Conservation (phyloP, 164 flowering plant genomes). For the Taxillus chinensis region DNA sequence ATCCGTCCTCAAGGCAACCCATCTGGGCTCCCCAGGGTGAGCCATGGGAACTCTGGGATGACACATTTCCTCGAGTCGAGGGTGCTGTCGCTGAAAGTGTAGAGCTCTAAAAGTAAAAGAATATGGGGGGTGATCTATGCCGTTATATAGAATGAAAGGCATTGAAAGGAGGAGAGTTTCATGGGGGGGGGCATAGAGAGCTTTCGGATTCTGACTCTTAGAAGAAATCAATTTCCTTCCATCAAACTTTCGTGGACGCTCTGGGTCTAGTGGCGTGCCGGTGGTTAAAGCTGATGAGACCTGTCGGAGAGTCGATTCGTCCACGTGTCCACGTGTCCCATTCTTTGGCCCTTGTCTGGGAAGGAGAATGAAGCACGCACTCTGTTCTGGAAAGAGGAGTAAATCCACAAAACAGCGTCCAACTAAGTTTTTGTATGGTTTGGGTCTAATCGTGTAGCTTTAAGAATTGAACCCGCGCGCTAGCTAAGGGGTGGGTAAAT, state of each 20-base stretch:
- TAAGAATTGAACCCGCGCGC: too few relatives aligned
- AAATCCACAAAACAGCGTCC: too few relatives aligned
- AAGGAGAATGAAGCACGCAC: too few relatives aligned
- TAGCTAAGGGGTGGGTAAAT: too few relatives aligned
- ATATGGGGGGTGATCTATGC: background rate
- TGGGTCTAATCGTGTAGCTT: too few relatives aligned
- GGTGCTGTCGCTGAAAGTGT: too few relatives aligned
- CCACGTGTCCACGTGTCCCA: background rate
- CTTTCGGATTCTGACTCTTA: slow-evolving; percentile 4
- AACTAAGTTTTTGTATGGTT: too few relatives aligned
- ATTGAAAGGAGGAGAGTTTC: background rate
- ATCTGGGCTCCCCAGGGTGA: background rate
- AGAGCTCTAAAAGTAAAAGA: background rate
- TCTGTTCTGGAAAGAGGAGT: too few relatives aligned
- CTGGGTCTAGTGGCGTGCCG: background rate
- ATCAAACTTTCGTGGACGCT: background rate
- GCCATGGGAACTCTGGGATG: slow-evolving; percentile 4
- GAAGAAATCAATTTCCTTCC: slow-evolving; percentile 4
- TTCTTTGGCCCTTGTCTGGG: background rate
- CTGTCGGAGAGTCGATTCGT: background rate
- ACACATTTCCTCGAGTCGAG: slow-evolving; percentile 3
- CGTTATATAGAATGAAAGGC: background rate
- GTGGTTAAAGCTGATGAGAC: background rate
- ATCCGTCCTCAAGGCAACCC: too few relatives aligned
- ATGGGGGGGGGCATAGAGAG: slow-evolving; percentile 7